Conservation (phyloP, 192 early-diverging fungal genomes). For the Umbelopsis sp. region DNA sequence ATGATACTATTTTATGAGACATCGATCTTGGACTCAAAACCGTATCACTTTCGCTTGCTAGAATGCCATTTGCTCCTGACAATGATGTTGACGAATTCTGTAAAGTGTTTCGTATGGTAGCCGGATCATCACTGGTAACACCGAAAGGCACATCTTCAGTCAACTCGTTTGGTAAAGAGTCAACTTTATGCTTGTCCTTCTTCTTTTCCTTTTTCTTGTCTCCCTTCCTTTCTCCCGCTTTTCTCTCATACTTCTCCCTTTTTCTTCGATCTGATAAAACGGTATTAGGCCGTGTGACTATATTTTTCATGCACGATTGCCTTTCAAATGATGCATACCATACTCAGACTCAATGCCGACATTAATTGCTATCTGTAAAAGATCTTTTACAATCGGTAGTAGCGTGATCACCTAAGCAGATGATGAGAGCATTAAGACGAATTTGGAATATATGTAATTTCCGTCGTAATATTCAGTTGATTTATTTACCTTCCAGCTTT, state of each 20-base stretch:
- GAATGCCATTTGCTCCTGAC: not conserved
- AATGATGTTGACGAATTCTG: not conserved
- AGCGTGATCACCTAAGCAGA: conserved; percentile 38
- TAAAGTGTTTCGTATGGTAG: conserved; percentile 16
- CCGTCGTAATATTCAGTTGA: too few species aligned
- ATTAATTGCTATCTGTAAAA: conserved; percentile 45
- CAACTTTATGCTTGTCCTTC: conserved; percentile 23
- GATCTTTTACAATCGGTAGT: conserved; percentile 51
- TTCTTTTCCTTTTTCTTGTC: conserved; percentile 35
- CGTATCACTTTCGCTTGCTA: not conserved
- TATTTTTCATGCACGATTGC: not conserved
- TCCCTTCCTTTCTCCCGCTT: conserved; percentile 24
- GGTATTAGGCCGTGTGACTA: not conserved
- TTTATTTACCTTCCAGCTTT: conserved; percentile 56
- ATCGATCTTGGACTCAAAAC: not conserved
- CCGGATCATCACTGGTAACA: conserved; percentile 1
- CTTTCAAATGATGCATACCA: not conserved
- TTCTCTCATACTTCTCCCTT: conserved; percentile 26
- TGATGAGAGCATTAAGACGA: not conserved
- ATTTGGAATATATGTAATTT: not conserved
- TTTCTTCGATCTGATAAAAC: not conserved
- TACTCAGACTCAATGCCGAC: conserved; percentile 32
- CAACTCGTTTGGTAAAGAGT: not conserved
- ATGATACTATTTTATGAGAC: not conserved
- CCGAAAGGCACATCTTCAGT: not conserved